Conservation (phyloP, 2,329 filamentous ascomycete genomes). For the Xylaria sp. region DNA sequence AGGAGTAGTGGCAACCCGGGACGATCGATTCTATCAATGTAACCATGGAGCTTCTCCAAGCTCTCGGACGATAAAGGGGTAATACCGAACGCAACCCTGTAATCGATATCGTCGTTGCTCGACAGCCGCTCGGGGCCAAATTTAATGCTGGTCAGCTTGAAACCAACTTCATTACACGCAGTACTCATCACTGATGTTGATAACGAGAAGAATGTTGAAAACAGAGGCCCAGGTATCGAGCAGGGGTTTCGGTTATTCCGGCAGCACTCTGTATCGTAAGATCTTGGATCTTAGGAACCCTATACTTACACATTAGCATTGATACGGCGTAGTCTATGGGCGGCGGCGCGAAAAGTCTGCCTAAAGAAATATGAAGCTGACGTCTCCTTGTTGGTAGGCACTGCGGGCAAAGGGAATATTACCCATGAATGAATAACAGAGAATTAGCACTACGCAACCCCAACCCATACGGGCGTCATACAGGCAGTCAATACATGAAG, state of each 20-base stretch:
- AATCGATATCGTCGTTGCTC: background rate
- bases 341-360: background rate
- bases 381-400: background rate
- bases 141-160: background rate
- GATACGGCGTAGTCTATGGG: background rate
- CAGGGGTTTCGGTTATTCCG: background rate
- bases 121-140: background rate
- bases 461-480: too few species aligned
- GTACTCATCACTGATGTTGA: background rate
- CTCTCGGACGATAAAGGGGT: conserved; percentile 23
- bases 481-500: too few species aligned
- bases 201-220: background rate
- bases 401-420: background rate
- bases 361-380: conserved; percentile 1
- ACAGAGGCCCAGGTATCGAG: background rate
- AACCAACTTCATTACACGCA: background rate
- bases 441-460: too few species aligned
- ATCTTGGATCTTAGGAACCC: background rate
- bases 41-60: conserved; percentile 23
- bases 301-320: conserved; percentile 4
- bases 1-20: background rate
- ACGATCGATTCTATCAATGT: background rate
- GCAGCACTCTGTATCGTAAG: background rate
- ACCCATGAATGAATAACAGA: too few species aligned
- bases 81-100: conserved; percentile 19